A percentile compares a stretch with the other conserved stretches of the same genome.
Evolutionary conservation across 306 rosid species (phyloP).

Genomic region (Sicyos baderoa): DNA sequence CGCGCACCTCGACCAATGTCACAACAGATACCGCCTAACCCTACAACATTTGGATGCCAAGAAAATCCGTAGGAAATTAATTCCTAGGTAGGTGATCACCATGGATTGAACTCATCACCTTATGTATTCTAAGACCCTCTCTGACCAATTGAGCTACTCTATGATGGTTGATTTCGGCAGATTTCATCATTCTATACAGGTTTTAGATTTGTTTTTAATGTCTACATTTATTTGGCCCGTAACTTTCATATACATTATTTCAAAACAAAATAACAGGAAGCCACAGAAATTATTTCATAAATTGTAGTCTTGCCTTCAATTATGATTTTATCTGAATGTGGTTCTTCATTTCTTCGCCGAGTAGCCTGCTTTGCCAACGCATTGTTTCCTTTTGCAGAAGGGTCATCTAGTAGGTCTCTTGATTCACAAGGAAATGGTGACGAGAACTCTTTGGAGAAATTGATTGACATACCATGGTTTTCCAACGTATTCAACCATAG

Average conservation of each 20-base stretch:
- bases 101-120: no score
- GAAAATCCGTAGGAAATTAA: no score
- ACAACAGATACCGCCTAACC: no score
- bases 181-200: not conserved
- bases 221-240: not conserved
- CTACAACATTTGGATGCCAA: no score
- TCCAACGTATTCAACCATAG: constrained; percentile 20
- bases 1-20: no score
- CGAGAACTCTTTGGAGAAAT: constrained; percentile 26
- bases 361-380: constrained; percentile 8
- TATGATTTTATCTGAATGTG: not conserved
- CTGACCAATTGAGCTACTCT: no score
- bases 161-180: not conserved
- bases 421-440: constrained; percentile 24
- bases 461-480: constrained; percentile 35
- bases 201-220: not conserved
- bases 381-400: constrained; percentile 34
- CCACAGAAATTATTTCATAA: not conserved
- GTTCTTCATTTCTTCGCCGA: not conserved
- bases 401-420: constrained; percentile 20
- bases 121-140: no score
- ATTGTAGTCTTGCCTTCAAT: not conserved
- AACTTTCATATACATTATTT: not conserved
- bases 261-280: not conserved
- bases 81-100: no score